Evolutionary conservation across 2,329 filamentous ascomycete species (phyloP).

Genomic region (Neonectria hederae): DNA sequence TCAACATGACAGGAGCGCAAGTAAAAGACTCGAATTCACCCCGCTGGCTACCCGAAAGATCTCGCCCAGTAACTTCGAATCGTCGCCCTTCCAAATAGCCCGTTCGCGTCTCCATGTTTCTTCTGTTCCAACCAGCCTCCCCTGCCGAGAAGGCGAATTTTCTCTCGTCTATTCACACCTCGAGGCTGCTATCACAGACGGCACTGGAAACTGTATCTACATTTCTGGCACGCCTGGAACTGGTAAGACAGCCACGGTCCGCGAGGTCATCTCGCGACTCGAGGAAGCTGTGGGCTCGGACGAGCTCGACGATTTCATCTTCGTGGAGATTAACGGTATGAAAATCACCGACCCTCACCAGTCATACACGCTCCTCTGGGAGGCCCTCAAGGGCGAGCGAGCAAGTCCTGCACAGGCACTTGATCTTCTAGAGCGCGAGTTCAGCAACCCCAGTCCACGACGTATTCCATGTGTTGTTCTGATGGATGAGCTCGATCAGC

Average conservation of each 20-base stretch:
- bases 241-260: constrained; percentile 96
- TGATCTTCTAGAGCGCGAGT: constrained; percentile 90
- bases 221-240: constrained; percentile 99
- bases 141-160: constrained; percentile 93
- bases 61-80: constrained; percentile 76
- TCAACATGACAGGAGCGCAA: constrained; percentile 56
- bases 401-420: constrained; percentile 92
- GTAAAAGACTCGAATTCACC: constrained; percentile 90
- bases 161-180: constrained; percentile 91
- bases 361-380: constrained; percentile 94
- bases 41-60: constrained; percentile 90
- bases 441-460: constrained; percentile 88
- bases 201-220: constrained; percentile 95
- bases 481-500: constrained; percentile 98
- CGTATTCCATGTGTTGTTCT: constrained; percentile 94
- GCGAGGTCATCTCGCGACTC: constrained; percentile 89
- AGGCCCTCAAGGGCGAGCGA: constrained; percentile 91
- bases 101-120: constrained; percentile 92
- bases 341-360: constrained; percentile 99
- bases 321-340: constrained; percentile 99
- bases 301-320: constrained; percentile 97
- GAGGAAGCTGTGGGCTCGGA: constrained; percentile 89
- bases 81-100: constrained; percentile 91
- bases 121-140: constrained; percentile 86
- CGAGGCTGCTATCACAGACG: constrained; percentile 92